Base-by-base conservation (phyloP, 768 basidiomycete genomes). In the Lactifluus rugatus region DNA sequence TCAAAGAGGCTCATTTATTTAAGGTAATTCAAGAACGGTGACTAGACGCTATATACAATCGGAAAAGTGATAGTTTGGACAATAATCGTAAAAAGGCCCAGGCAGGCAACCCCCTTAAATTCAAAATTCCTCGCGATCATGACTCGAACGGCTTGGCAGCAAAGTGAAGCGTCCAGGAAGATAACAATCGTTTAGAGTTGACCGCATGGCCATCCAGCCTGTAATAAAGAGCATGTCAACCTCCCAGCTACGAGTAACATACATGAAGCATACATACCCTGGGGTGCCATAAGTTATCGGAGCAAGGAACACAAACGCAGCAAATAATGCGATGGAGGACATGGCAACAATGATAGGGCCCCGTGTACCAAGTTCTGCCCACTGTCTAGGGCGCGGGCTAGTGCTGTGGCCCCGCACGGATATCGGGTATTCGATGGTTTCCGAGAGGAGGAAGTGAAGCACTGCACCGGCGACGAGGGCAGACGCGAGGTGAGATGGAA, bases 241-340 rank as follows among this genome's bases (percentile, higher is more conserved):
- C 47, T 52, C 49, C 57, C 62, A 31, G 25, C 46, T 47, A 48
- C 60, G 48, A 41, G 32, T 28, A 36, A 48, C 19, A 42, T 41
- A 44, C 31, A 44, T 19, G 48, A 61, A 3, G n/a, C n/a, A 77
- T 6, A 3, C 87, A 68, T 74, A 96, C 93, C 93, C 90, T 61
- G 93, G 93, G n/a, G 88, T 87, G 44, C 94, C 96, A 70, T 95
- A 99, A 16, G 95, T 97, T 66, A 99, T 74, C 42, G 96, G 95
- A 14, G 88, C 81, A 52, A 95, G 74, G 76, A 81, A 97, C 41
- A 81, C 65, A 60, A 88, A 85, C 74, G 85, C 74, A 23, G 75
- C 71, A 49, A 91, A 78, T 72, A 93, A 70, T 37, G 80, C 59
- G 25, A 85, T 66, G 42, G 77, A 73, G 67, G 85, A 88, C 13